Conservation (phyloP, 2,329 filamentous ascomycete genomes). For the Chalara sp. region DNA sequence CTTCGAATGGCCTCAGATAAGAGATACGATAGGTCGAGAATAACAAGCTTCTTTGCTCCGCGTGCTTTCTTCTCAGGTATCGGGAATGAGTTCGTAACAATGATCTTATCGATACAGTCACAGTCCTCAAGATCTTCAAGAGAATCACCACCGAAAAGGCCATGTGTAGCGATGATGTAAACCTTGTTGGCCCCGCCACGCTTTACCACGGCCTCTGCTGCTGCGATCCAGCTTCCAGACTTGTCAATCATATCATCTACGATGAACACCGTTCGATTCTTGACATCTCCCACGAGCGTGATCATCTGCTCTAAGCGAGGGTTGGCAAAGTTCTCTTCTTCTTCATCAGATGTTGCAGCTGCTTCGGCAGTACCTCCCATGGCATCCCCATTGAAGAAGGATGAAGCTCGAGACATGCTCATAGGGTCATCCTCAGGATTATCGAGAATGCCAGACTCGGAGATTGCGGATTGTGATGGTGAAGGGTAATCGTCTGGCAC, state of each 20-base stretch:
- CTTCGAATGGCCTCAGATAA: conserved; percentile 88
- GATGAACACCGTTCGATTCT: conserved; percentile 81
- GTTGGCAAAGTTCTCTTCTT: conserved; percentile 81
- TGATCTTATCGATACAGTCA: conserved; percentile 86
- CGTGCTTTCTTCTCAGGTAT: conserved; percentile 69
- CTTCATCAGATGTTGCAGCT: conserved; percentile 78
- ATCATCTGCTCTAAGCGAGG: conserved; percentile 87
- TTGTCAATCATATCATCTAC: conserved; percentile 99
- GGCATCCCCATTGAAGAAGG: conserved; percentile 63
- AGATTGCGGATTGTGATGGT: conserved; percentile 62
- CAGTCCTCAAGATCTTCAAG: conserved; percentile 86
- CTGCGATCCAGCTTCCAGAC: conserved; percentile 92
- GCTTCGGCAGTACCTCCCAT: conserved; percentile 82
- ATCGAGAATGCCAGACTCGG: conserved; percentile 44
- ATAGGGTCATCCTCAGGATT: conserved; percentile 72
- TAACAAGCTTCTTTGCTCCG: conserved; percentile 73
- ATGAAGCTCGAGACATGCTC: conserved; percentile 72
- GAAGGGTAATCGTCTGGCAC: conserved; percentile 91
- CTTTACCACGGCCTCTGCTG: conserved; percentile 94
- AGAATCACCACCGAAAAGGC: conserved; percentile 84
- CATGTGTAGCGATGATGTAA: conserved; percentile 96
- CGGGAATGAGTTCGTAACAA: conserved; percentile 96
- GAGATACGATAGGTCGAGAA: conserved; percentile 83
- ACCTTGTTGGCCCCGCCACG: conserved; percentile 86
- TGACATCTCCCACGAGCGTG: conserved; percentile 93